Conservation (phyloP, 352 stramenopile genomes). For the Blastocystis sp. region DNA sequence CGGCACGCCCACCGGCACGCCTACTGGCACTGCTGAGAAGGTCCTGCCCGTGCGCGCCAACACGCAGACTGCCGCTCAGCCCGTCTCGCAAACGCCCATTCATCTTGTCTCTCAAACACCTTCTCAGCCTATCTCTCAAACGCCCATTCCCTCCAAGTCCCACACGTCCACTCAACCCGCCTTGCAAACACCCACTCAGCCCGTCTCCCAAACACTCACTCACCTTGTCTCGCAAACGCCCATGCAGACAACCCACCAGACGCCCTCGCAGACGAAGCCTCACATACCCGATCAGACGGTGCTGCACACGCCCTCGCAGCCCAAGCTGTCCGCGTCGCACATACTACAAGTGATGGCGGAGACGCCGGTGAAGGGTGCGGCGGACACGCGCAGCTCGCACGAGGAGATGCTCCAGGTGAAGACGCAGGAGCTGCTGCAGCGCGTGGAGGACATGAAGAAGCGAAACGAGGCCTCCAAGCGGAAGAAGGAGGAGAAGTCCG, state of each 20-base stretch:
- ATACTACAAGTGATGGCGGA: too few species aligned
- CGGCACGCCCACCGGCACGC: too few species aligned
- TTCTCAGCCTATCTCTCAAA: too few species aligned
- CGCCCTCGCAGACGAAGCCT: background rate
- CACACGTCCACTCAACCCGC: too few species aligned
- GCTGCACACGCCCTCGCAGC: background rate
- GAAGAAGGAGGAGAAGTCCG: slow-evolving; percentile 20
- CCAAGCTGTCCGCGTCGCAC: background rate
- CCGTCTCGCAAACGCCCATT: too few species aligned
- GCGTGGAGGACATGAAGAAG: slow-evolving; percentile 62
- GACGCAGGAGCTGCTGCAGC: slow-evolving; percentile 39
- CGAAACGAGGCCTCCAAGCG: slow-evolving; percentile 44
- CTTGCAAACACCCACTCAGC: too few species aligned
- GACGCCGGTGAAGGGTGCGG: background rate
- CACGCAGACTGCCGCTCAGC: too few species aligned
- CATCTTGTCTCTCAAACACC: too few species aligned
- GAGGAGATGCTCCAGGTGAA: background rate
- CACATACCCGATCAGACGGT: background rate
- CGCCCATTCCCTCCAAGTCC: too few species aligned
- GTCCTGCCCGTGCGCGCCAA: background rate
- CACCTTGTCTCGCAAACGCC: too few species aligned
- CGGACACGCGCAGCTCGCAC: background rate
- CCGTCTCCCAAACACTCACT: too few species aligned
- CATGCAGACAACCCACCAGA: background rate
- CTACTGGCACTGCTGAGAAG: too few species aligned